phyloP scores from a whole-genome alignment of 2,329 filamentous ascomycete species.

The Claviceps spartinae region DNA sequence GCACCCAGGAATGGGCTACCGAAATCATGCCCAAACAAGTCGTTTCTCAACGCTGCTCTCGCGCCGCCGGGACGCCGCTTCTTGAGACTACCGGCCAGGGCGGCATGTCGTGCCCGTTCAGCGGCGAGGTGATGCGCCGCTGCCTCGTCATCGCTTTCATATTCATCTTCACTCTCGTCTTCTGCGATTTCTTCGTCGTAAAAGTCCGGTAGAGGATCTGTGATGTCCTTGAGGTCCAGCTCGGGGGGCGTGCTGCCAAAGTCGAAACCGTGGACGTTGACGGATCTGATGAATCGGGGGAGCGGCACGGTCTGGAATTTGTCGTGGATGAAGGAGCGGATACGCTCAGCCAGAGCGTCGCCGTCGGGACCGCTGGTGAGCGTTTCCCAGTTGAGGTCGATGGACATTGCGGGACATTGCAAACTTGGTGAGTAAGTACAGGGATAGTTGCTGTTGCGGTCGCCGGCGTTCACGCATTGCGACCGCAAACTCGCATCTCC shows the following conservation, averaged over 20 bases:
- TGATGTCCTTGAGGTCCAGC: slow-evolving; percentile 91
- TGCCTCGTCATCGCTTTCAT: slow-evolving; percentile 16
- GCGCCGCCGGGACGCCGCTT: slow-evolving; percentile 13
- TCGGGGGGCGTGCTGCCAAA: slow-evolving; percentile 75
- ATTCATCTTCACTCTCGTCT: slow-evolving; percentile 20
- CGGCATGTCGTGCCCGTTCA: slow-evolving; percentile 3
- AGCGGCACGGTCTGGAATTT: slow-evolving; percentile 88
- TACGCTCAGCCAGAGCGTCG: slow-evolving; percentile 65
- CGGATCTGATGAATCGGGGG: slow-evolving; percentile 91
- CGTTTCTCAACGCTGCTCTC: slow-evolving; percentile 20
- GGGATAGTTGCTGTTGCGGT: too few species aligned
- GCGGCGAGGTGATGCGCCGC: slow-evolving; percentile 18
- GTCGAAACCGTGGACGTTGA: slow-evolving; percentile 86
- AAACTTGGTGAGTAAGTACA: background rate
- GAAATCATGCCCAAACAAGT: slow-evolving; percentile 27
- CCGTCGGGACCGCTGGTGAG: slow-evolving; percentile 85
- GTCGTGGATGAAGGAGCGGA: slow-evolving; percentile 87
- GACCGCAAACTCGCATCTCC: too few species aligned
- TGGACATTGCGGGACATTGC: slow-evolving; percentile 54
- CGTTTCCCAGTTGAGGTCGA: slow-evolving; percentile 93
- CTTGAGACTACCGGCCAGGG: background rate
- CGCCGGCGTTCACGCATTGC: too few species aligned
- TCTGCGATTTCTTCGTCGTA: slow-evolving; percentile 67
- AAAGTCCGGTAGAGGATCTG: slow-evolving; percentile 88
- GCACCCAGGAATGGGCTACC: slow-evolving; percentile 44